phyloP scores from a whole-genome alignment of 108 stramenopile genomes.

The Pseudonitzschia pungens region DNA sequence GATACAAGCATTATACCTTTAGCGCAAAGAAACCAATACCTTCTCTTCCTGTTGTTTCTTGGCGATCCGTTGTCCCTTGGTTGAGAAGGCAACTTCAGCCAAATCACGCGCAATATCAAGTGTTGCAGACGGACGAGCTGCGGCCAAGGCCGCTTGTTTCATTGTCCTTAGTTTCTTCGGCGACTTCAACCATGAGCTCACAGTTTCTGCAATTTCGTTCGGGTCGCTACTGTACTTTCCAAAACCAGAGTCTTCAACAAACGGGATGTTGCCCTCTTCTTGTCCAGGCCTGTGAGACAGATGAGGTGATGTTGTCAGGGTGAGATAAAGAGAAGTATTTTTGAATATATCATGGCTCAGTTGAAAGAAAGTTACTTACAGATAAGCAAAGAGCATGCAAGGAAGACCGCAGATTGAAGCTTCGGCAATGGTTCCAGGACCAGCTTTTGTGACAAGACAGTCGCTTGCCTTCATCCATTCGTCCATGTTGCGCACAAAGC shows the following conservation, averaged over 20 bases:
- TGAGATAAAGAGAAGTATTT: neutral
- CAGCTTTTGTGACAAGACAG: constrained; percentile 88
- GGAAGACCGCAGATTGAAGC: constrained; percentile 93
- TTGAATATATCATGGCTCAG: neutral
- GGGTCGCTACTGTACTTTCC: constrained; percentile 83
- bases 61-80: neutral
- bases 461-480: constrained; percentile 94
- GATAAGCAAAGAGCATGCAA: constrained; percentile 85
- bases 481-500: constrained; percentile 96
- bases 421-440: constrained; percentile 97
- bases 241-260: constrained; percentile 87
- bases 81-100: constrained; percentile 65
- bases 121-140: constrained; percentile 81
- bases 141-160: constrained; percentile 66
- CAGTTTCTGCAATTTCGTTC: constrained; percentile 80
- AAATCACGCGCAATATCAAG: constrained; percentile 85
- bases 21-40: neutral
- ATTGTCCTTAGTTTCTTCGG: constrained; percentile 54
- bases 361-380: constrained; percentile 33
- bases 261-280: constrained; percentile 94
- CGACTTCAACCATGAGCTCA: constrained; percentile 71
- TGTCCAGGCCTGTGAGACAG: constrained; percentile 74
- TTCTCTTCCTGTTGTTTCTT: neutral
- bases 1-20: neutral
- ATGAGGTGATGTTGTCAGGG: neutral